phyloP scores from a whole-genome alignment of 83 land plant species.

The Picea engelmannii region DNA sequence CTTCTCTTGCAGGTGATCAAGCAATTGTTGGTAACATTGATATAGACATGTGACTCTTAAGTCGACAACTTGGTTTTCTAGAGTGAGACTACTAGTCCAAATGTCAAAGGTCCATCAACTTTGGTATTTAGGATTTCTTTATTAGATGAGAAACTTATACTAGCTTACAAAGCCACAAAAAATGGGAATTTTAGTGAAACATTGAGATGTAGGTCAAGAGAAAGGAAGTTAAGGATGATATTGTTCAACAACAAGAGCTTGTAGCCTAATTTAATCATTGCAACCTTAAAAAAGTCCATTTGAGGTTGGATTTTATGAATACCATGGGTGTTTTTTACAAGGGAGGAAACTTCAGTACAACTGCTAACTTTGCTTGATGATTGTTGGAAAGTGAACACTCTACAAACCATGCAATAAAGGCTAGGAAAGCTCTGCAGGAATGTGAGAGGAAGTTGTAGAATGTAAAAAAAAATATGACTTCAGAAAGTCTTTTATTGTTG shows the following conservation, averaged over 20 bases:
- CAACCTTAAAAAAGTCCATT: slow-evolving; percentile 10
- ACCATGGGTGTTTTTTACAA: slow-evolving; percentile 53
- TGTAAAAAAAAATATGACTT: too few relatives aligned
- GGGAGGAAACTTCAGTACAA: too few relatives aligned
- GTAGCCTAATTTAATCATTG: slow-evolving; percentile 26
- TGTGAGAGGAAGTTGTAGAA: slow-evolving; percentile 33
- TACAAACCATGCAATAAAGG: slow-evolving; percentile 38
- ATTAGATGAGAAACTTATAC: slow-evolving; percentile 51
- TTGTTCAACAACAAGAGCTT: slow-evolving; percentile 59
- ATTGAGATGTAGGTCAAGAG: slow-evolving; percentile 68
- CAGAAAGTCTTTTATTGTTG: slow-evolving; percentile 22
- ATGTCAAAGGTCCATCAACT: slow-evolving; percentile 19
- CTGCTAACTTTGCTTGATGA: too few relatives aligned
- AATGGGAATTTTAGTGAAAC: slow-evolving; percentile 74
- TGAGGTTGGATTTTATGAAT: slow-evolving; percentile 58
- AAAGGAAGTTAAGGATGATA: slow-evolving; percentile 9
- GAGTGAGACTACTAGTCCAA: slow-evolving; percentile 47
- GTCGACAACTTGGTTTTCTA: slow-evolving; percentile 62
- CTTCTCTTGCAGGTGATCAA: slow-evolving; percentile 71
- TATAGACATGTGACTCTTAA: slow-evolving; percentile 13
- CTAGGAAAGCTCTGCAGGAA: slow-evolving; percentile 54
- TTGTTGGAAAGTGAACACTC: slow-evolving; percentile 32
- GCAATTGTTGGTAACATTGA: slow-evolving; percentile 74
- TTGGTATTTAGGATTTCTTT: slow-evolving; percentile 40
- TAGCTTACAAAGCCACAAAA: slow-evolving; percentile 29